A percentile compares a stretch with the other conserved stretches of the same genome.
These are phyloP conservation scores for Biscogniauxia sp. DNA, from an alignment of 2,329 filamentous ascomycete genomes.

Conservation along the genomic window DNA sequence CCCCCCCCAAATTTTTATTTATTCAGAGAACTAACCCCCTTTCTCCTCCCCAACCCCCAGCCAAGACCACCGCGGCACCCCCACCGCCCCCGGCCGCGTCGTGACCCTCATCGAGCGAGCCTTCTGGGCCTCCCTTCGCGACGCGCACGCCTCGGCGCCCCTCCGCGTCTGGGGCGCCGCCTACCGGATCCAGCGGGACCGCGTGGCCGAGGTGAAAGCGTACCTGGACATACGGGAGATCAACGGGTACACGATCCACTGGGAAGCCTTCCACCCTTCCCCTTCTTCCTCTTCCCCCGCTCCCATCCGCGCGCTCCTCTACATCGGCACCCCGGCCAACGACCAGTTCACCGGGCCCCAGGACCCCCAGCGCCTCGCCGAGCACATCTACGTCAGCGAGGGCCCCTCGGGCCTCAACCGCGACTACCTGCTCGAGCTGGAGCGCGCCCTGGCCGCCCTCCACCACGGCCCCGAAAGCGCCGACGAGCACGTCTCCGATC, in stretches of 20 bases:
- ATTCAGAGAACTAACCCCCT: no score
- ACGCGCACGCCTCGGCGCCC: constrained; percentile 59
- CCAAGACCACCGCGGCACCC: constrained; percentile 92
- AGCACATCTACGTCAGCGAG: constrained; percentile 72
- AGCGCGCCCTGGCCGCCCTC: constrained; percentile 69
- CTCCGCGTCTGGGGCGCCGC: constrained; percentile 86
- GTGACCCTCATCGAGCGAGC: constrained; percentile 85
- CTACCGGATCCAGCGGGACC: constrained; percentile 73
- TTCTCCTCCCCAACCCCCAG: constrained; percentile 43
- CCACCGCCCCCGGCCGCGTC: constrained; percentile 81
- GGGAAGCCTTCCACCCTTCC: constrained; percentile 75
- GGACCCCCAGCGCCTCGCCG: constrained; percentile 72
- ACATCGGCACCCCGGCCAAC: constrained; percentile 92
- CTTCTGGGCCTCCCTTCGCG: constrained; percentile 78
- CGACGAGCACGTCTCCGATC: constrained; percentile 81
- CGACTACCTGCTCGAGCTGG: constrained; percentile 83
- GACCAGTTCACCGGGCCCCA: constrained; percentile 87
- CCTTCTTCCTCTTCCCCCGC: background rate
- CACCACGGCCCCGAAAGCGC: constrained; percentile 63
- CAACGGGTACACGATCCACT: constrained; percentile 94
- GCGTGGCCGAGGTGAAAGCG: constrained; percentile 76
- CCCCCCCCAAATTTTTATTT: no score
- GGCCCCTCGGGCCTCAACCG: constrained; percentile 88
- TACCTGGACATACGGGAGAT: constrained; percentile 97
- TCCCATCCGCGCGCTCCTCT: constrained; percentile 65